A percentile compares a stretch with the other conserved stretches of the same genome.
These are phyloP conservation scores for Dipteronia sinensis DNA, from an alignment of 345 rosid species.

Conservation along the genomic window DNA sequence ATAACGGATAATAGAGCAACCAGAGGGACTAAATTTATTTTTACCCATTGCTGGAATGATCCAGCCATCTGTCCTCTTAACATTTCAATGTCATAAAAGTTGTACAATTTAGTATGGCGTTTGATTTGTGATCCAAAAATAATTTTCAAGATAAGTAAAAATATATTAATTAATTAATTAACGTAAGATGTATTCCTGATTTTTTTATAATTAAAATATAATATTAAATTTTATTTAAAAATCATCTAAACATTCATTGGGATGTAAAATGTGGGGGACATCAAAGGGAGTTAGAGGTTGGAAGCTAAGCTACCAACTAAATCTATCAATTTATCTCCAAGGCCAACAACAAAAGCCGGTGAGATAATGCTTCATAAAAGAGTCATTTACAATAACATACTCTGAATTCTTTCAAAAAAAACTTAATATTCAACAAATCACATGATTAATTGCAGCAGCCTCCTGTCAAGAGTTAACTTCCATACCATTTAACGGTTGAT, in stretches of 20 bases:
- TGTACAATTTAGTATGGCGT: not conserved
- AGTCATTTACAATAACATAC: too few relatives aligned
- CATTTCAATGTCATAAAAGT: not conserved
- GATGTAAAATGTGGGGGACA: not conserved
- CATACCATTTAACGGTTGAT: too few relatives aligned
- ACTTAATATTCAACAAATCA: too few relatives aligned
- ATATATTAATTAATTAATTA: too few relatives aligned
- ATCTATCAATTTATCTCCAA: not conserved
- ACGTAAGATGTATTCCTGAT: too few relatives aligned
- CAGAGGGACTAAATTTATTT: too few relatives aligned
- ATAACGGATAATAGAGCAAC: too few relatives aligned
- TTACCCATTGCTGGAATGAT: not conserved
- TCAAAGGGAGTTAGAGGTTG: not conserved
- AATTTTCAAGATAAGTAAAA: not conserved
- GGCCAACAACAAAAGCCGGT: not conserved
- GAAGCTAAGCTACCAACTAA: slow-evolving; percentile 2
- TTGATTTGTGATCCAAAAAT: too few relatives aligned
- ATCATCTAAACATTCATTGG: not conserved
- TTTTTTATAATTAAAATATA: not conserved
- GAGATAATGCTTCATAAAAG: too few relatives aligned
- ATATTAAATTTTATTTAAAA: not conserved
- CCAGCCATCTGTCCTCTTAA: not conserved
- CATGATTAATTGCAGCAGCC: too few relatives aligned
- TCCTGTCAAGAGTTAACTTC: too few relatives aligned
- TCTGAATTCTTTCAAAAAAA: too few relatives aligned